Percentiles rank a stretch among this genome's conserved stretches.
Conservation (phyloP, 2,329 filamentous ascomycete genomes). For the Diaporthe vexans region DNA sequence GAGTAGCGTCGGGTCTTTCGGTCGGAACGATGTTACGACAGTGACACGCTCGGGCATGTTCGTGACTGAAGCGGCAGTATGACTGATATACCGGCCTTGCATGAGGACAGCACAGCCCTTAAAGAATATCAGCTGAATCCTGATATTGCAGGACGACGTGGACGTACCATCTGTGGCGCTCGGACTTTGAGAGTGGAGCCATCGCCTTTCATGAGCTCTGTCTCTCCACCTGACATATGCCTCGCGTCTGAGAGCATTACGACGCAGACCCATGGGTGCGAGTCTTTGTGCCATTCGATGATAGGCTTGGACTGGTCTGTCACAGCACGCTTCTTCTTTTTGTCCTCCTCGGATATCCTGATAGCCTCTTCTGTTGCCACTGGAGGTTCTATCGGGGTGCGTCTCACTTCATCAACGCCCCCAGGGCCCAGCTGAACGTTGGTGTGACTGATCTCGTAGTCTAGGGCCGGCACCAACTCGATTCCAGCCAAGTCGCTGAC, state of each 20-base stretch:
- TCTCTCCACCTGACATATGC: conserved; percentile 75
- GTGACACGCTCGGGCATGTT: conserved; percentile 47
- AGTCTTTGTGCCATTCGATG: conserved; percentile 75
- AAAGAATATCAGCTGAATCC: background rate
- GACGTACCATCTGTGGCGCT: conserved; percentile 68
- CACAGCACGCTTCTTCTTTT: conserved; percentile 58
- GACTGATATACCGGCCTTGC: conserved; percentile 77
- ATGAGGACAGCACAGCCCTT: conserved; percentile 75
- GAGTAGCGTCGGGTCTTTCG: conserved; percentile 64
- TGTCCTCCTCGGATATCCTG: conserved; percentile 51
- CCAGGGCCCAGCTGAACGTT: conserved; percentile 64
- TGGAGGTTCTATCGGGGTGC: background rate
- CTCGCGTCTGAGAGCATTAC: conserved; percentile 75
- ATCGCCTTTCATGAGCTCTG: conserved; percentile 67
- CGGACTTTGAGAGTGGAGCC: conserved; percentile 70
- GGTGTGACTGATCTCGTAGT: conserved; percentile 69
- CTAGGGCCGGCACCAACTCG: conserved; percentile 66
- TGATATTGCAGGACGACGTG: conserved; percentile 43
- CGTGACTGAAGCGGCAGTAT: conserved; percentile 48
- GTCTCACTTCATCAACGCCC: background rate
- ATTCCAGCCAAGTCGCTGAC: conserved; percentile 68
- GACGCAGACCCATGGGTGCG: conserved; percentile 79
- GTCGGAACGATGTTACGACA: conserved; percentile 76
- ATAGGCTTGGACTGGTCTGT: conserved; percentile 67
- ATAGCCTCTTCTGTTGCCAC: background rate